Conservation (phyloP, 768 basidiomycete species). For the Suillus ampliporus region DNA sequence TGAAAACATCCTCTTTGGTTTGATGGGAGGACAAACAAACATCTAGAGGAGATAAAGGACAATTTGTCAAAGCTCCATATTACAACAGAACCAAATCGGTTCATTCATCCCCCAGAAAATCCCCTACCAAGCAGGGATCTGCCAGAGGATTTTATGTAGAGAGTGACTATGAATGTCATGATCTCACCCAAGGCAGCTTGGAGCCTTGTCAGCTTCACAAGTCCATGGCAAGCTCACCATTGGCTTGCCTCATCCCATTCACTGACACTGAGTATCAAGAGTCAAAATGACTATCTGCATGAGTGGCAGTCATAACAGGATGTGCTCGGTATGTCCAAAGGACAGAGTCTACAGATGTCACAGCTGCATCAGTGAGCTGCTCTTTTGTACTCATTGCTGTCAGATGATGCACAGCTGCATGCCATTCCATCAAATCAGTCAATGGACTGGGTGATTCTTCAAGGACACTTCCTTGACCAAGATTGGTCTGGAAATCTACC, state of each 20-base stretch:
- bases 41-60: not conserved
- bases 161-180: not conserved
- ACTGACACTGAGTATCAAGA: not conserved
- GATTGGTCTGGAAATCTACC: slow-evolving; percentile 21
- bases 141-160: not conserved
- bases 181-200: not conserved
- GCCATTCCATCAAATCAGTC: slow-evolving; percentile 18
- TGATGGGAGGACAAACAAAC: not conserved
- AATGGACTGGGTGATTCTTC: slow-evolving; percentile 26
- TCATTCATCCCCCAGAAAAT: not conserved
- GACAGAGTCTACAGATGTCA: slow-evolving; percentile 6
- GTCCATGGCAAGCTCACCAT: not conserved
- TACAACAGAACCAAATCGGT: not conserved
- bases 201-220: not conserved
- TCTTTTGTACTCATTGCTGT: slow-evolving; percentile 8
- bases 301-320: slow-evolving; percentile 5
- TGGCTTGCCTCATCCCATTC: not conserved
- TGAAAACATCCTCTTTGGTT: not conserved
- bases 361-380: not conserved
- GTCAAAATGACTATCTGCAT: slow-evolving; percentile 11
- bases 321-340: not conserved
- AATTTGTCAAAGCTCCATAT: not conserved
- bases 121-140: not conserved
- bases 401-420: not conserved
- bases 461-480: slow-evolving; percentile 22